These are phyloP conservation scores for Aspergillus caelatus DNA, from an alignment of 2,329 filamentous ascomycete species.

Conservation along the genomic window DNA sequence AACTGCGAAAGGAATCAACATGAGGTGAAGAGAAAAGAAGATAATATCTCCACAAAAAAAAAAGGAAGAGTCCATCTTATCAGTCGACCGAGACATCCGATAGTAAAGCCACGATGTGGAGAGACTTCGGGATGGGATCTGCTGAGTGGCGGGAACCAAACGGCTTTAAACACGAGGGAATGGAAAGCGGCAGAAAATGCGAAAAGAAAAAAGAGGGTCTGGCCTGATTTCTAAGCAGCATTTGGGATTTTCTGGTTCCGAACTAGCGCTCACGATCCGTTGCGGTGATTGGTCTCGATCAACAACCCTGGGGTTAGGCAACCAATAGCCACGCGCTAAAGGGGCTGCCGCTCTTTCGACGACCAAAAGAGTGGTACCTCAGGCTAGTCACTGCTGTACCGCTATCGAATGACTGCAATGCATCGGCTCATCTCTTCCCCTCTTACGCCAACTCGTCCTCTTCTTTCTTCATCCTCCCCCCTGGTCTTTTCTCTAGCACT, in stretches of 20 bases:
- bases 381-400: background rate
- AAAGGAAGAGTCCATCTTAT: background rate
- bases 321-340: background rate
- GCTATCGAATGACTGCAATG: slow-evolving; percentile 4
- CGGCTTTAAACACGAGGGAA: background rate
- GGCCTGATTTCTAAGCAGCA: slow-evolving; percentile 35
- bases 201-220: slow-evolving; percentile 15
- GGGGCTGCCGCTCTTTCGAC: background rate
- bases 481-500: background rate
- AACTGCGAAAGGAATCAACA: background rate
- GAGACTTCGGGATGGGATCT: background rate
- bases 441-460: background rate
- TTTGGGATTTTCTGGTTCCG: slow-evolving; percentile 3
- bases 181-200: slow-evolving; percentile 12
- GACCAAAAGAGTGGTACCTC: background rate
- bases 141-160: slow-evolving; percentile 5
- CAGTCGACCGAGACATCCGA: background rate
- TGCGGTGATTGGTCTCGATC: background rate
- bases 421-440: background rate
- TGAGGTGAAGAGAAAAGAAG: background rate
- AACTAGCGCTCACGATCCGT: slow-evolving; percentile 1
- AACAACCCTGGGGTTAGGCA: background rate
- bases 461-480: background rate
- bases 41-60: background rate
- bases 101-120: background rate